Evolutionary conservation across 768 basidiomycete genomes (phyloP), one percentile per base, ranked within the genome.

Genomic region (Neoboletus brunneissimus): DNA sequence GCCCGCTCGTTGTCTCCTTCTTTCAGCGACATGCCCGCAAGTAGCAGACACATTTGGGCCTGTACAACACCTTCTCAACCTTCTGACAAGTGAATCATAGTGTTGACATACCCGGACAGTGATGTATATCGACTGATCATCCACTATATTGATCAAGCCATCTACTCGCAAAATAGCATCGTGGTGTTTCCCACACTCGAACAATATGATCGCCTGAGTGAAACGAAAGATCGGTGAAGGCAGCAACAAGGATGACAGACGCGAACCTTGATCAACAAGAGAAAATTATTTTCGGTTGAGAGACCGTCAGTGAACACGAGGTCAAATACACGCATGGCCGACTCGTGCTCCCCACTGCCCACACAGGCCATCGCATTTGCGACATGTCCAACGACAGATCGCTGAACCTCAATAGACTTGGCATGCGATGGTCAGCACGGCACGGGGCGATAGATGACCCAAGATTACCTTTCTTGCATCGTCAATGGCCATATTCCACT

Each of bases 231-330:
- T 38, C 11, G 0, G 6, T 22, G 23, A 20, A 31, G 31, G 18
- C 3, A 35, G 0, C 3, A 0, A 27, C 0, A 16, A 40, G 7
- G 11, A n/a, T 13, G 1, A 45, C 13, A 1, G 7, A 12, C 2
- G 2, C 29, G 15, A 40, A 53, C 63, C 59, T 61, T 64, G 25
- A 64, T 51, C 0, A 57, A 25, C 15, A 64, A 40, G 7, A 64
- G 50, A 29, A 29, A 29, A 4, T 29, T 29, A 29, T 7, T 29
- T 29, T 7, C 6, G 27, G 27, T 29, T 6, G 27, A 6, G 27
- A 29, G 27, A 29, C 27, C 27, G 3, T 29, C 27, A 7, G 4
- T 29, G 27, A 29, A 29, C 3, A 48, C 45, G 10, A 61, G 58
- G 42, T 64, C 59, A 34, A 64, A 57, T 11, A 25, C 12, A 13